Conservation (phyloP, 2,329 filamentous ascomycete species). For the Alternaria hordeiaustralica region DNA sequence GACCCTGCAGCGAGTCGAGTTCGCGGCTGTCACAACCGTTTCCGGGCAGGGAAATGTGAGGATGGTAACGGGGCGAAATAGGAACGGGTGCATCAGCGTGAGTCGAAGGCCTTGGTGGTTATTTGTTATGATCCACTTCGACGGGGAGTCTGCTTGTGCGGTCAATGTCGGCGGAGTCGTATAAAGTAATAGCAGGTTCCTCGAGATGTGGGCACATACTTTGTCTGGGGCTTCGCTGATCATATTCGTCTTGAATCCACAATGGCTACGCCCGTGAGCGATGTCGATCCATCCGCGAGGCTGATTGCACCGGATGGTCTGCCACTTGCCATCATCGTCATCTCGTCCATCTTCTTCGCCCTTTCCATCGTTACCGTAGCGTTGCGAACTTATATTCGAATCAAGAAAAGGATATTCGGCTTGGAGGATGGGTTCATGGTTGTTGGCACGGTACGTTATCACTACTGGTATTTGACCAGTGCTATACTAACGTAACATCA, state of each 20-base stretch:
- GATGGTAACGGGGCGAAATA: not conserved
- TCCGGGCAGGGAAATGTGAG: not conserved
- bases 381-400: constrained; percentile 23
- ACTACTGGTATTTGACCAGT: too few relatives aligned
- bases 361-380: constrained; percentile 23
- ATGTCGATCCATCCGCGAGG: constrained; percentile 18
- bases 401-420: constrained; percentile 22
- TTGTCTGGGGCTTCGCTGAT: not conserved
- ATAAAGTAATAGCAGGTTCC: not conserved
- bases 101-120: not conserved
- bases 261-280: not conserved
- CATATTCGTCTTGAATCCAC: not conserved
- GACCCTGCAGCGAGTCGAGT: not conserved
- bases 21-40: not conserved
- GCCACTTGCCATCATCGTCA: constrained; percentile 24
- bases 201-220: not conserved
- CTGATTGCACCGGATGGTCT: constrained; percentile 22
- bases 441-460: constrained; percentile 12
- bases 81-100: not conserved
- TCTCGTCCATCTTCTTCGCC: constrained; percentile 20
- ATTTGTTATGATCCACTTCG: not conserved
- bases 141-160: not conserved
- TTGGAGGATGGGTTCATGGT: constrained; percentile 26
- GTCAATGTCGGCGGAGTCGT: not conserved
- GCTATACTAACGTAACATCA: not conserved